Percentiles rank a stretch among this genome's conserved stretches.
These are phyloP conservation scores for Nymphaea colorata DNA, from an alignment of 164 flowering plant species.

Conservation along the genomic window DNA sequence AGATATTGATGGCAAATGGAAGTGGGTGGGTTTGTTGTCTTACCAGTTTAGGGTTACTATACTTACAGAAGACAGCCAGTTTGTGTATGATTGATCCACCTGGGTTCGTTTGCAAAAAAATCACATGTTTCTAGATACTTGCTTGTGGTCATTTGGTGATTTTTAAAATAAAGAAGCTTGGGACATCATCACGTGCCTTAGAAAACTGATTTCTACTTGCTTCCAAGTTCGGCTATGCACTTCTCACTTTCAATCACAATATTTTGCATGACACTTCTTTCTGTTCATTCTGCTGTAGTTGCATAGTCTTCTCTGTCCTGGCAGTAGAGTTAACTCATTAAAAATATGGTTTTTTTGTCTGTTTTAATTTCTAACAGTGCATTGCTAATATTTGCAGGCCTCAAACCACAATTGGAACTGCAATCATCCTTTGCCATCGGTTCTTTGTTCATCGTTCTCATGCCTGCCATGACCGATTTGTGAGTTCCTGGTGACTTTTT, in stretches of 20 bases:
- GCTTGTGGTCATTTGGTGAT: no score
- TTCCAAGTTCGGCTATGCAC: no score
- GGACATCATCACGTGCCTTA: neutral
- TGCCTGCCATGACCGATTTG: slow-evolving; percentile 95
- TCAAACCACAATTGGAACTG: slow-evolving; percentile 84
- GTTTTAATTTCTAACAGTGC: neutral
- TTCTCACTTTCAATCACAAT: neutral
- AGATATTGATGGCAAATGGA: no score
- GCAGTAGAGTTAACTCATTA: neutral
- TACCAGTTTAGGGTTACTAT: no score
- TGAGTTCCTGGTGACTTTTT: slow-evolving; percentile 24
- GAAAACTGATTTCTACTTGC: neutral
- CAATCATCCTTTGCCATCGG: slow-evolving; percentile 96
- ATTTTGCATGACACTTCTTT: neutral
- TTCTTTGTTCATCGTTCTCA: slow-evolving; percentile 89
- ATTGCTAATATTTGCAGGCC: slow-evolving; percentile 50
- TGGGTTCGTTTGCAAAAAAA: no score
- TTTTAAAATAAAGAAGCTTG: no score
- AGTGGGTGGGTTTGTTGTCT: no score
- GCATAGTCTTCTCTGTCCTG: neutral
- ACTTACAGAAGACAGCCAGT: no score
- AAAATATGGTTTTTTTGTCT: no score
- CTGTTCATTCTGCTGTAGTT: neutral
- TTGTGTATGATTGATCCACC: no score
- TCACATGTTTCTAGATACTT: no score